Evolutionary conservation across 2,329 filamentous ascomycete species (phyloP).

Genomic region (Raffaelea deltoideospora): DNA sequence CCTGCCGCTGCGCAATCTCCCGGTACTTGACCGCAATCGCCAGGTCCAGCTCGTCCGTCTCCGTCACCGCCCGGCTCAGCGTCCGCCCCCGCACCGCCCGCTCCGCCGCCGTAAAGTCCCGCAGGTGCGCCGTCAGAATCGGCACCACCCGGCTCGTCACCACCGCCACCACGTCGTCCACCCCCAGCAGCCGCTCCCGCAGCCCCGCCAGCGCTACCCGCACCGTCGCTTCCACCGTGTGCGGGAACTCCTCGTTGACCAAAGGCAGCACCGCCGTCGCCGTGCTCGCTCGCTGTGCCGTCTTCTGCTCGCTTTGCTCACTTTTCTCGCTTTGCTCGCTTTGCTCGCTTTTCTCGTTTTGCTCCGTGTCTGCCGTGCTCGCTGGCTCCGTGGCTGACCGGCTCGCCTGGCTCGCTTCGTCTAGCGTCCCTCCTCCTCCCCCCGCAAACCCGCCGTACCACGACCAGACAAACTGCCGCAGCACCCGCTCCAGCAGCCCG

Average conservation of each 20-base stretch:
- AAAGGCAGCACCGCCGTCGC: background rate
- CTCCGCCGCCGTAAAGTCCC: constrained; percentile 84
- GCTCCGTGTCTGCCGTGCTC: too few relatives aligned
- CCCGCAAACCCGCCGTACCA: constrained; percentile 61
- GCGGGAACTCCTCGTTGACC: constrained; percentile 59
- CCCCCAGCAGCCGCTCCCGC: constrained; percentile 53
- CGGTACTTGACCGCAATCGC: constrained; percentile 92
- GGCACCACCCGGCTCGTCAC: constrained; percentile 73
- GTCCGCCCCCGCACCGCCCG: constrained; percentile 73
- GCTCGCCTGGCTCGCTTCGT: too few relatives aligned
- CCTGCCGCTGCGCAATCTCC: constrained; percentile 24
- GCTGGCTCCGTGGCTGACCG: too few relatives aligned
- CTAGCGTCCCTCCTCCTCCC: background rate
- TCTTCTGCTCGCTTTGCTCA: too few relatives aligned
- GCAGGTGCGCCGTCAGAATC: constrained; percentile 75
- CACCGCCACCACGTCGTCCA: constrained; percentile 81
- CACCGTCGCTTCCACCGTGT: constrained; percentile 73
- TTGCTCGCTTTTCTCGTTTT: too few relatives aligned
- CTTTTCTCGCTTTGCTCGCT: too few relatives aligned
- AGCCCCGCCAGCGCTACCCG: constrained; percentile 57
- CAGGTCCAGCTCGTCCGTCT: constrained; percentile 88
- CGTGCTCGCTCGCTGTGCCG: background rate
- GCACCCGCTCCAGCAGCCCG: constrained; percentile 57
- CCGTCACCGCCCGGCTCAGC: constrained; percentile 77
- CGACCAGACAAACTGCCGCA: constrained; percentile 70